phyloP scores from a whole-genome alignment of 305 asterid genomes.

The Plantago rigida region DNA sequence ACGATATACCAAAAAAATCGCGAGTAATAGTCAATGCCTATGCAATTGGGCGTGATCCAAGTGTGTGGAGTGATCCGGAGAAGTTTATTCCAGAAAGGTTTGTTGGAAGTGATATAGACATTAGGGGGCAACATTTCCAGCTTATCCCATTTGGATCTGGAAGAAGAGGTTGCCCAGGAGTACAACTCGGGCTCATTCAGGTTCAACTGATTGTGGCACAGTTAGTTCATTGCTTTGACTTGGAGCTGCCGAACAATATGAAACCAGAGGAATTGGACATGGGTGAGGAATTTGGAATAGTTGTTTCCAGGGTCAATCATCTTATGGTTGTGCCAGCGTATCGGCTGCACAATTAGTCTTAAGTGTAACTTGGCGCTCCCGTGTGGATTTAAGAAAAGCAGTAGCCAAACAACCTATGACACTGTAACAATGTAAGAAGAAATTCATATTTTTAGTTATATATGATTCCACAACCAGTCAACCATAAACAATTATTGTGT shows the following conservation, averaged over 20 bases:
- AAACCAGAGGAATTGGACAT: conserved; percentile 18
- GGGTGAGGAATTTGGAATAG: conserved; percentile 21
- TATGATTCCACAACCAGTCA: too few species aligned
- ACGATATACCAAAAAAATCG: conserved; percentile 18
- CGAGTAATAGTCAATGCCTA: conserved; percentile 8
- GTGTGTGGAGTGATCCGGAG: conserved; percentile 7
- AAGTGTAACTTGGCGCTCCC: too few species aligned
- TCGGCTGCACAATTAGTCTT: neutral
- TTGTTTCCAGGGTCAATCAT: neutral
- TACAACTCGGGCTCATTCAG: conserved; percentile 19
- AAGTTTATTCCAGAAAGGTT: conserved; percentile 20
- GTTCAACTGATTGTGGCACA: conserved; percentile 19
- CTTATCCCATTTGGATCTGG: conserved; percentile 18
- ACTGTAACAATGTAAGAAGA: too few species aligned
- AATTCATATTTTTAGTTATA: too few species aligned
- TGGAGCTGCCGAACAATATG: conserved; percentile 12
- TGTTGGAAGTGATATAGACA: conserved; percentile 13
- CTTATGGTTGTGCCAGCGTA: conserved; percentile 6
- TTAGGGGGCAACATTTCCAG: conserved; percentile 17
- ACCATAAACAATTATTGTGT: too few species aligned
- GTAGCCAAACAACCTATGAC: too few species aligned
- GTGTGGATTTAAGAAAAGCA: too few species aligned
- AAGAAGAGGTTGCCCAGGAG: conserved; percentile 19
- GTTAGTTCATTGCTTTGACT: conserved; percentile 20
- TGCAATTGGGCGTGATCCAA: conserved; percentile 22